Evolutionary conservation across 2,329 filamentous ascomycete genomes (phyloP), one percentile per base, ranked within the genome.

Genomic region (Fusarium drepaniforme): DNA sequence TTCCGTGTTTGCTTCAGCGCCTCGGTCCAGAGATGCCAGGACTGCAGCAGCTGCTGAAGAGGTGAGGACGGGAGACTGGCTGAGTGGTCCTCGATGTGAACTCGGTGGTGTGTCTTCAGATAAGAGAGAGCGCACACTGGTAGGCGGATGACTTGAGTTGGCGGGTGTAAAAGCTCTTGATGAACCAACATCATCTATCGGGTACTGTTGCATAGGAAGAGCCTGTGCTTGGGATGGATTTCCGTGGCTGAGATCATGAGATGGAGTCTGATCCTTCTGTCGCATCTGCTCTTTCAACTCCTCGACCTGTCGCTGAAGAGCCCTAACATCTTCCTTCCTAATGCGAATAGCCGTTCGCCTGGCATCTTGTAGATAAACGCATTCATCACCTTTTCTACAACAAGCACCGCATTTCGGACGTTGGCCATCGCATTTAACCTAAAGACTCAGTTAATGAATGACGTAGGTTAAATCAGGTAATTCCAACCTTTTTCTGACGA

Each of bases 271-370:
- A 37, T 30, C 42, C 30, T 37, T 35, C 28, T n/a, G 40, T 5
- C 59, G 42, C 40, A 62, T 62, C 23, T 25, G 42, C 30, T 62
- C 59, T n/a, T 62, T 62, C 5, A 62, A 30, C n/a, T 62, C 59
- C 42, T 62, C 59, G 7, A 62, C 42, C 13, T 62, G 59, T 25
- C 40, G 44, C 42, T 62, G 59, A 23, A 62, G 59, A 49, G 42
- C 59, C n/a, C 59, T 62, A 4, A 62, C 59, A 12, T 62, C 59
- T 16, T 62, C 59, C 42, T 62, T 62, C 25, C 59, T 62, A 21
- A 49, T 62, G 5, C 59, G 59, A 23, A 62, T 62, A 21, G 59
- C 42, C 5, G 59, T 37, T 5, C 59, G 59, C 7, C 59, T 62
- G 1, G 59, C 59, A 62, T 62, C 59, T 25, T 62, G 42, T 8